A percentile compares a stretch with the other conserved stretches of the same genome.
These are phyloP conservation scores for Globisporangium mamillatum DNA, from an alignment of 352 stramenopile species.

Conservation along the genomic window DNA sequence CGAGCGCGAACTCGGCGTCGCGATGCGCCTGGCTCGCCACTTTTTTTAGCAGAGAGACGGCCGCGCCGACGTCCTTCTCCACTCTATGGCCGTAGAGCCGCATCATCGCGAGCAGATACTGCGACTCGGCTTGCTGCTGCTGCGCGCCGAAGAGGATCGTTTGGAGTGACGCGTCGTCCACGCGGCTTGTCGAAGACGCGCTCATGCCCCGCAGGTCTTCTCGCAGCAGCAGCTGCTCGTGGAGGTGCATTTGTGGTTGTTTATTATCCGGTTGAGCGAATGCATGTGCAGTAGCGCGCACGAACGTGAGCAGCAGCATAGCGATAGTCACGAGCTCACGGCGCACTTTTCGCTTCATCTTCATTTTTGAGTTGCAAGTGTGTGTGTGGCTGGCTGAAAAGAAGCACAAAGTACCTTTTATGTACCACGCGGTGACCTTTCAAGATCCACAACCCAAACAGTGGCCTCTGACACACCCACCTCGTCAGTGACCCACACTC, in stretches of 20 bases:
- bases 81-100: constrained; percentile 53
- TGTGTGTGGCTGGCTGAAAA: too few relatives aligned
- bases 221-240: constrained; percentile 11
- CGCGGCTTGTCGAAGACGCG: not conserved
- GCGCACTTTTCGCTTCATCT: not conserved
- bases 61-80: constrained; percentile 23
- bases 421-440: not conserved
- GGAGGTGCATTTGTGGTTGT: too few relatives aligned
- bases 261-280: too few relatives aligned
- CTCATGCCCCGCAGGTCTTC: constrained; percentile 18
- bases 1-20: constrained; percentile 49
- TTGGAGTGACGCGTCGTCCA: constrained; percentile 31
- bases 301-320: not conserved
- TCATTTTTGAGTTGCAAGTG: not conserved
- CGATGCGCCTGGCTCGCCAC: constrained; percentile 27
- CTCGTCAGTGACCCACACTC: not conserved
- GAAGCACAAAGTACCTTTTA: not conserved
- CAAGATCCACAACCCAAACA: not conserved
- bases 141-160: constrained; percentile 34
- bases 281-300: not conserved
- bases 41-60: constrained; percentile 28
- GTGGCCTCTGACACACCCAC: not conserved
- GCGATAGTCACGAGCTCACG: not conserved
- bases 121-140: constrained; percentile 33
- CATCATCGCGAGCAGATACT: constrained; percentile 53